These are phyloP conservation scores for Fraxinus latifolia DNA, from an alignment of 305 asterid genomes.

Conservation along the genomic window DNA sequence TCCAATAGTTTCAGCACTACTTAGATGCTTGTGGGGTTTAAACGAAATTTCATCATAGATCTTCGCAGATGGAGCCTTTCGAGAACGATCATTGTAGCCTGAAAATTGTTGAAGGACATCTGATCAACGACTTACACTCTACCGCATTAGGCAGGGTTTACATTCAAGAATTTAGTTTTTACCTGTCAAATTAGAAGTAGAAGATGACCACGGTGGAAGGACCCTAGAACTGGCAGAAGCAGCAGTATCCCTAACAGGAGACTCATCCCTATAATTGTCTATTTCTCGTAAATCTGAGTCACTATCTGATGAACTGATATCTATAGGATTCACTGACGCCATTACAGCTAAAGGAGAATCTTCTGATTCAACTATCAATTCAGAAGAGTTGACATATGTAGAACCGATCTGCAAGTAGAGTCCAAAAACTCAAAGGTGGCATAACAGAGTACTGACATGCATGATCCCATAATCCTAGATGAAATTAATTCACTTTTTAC, in stretches of 20 bases:
- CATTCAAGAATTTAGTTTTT: conserved; percentile 18
- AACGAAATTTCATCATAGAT: conserved; percentile 41
- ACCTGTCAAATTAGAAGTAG: conserved; percentile 44
- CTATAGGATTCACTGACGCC: conserved; percentile 54
- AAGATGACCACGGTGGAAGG: conserved; percentile 52
- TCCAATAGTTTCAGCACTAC: conserved; percentile 35
- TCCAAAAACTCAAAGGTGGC: conserved; percentile 23
- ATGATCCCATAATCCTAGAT: conserved; percentile 18
- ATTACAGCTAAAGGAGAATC: conserved; percentile 33
- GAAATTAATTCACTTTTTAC: conserved; percentile 35
- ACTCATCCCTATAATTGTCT: conserved; percentile 60
- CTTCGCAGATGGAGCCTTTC: conserved; percentile 31
- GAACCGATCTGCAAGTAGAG: conserved; percentile 43
- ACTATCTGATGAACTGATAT: conserved; percentile 75
- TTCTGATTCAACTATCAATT: conserved; percentile 22
- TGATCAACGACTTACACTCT: conserved; percentile 15
- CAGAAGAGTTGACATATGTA: conserved; percentile 34
- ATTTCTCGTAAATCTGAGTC: conserved; percentile 84
- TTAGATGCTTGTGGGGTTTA: conserved; percentile 31
- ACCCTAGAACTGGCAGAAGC: conserved; percentile 34
- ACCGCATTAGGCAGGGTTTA: not conserved
- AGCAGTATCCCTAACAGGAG: conserved; percentile 58
- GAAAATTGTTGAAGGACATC: conserved; percentile 26
- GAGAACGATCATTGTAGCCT: conserved; percentile 36
- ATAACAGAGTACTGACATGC: conserved; percentile 12